Evolutionary conservation across 83 land plant species (phyloP), one percentile per base, ranked within the genome.

Genomic region (Picea mariana): DNA sequence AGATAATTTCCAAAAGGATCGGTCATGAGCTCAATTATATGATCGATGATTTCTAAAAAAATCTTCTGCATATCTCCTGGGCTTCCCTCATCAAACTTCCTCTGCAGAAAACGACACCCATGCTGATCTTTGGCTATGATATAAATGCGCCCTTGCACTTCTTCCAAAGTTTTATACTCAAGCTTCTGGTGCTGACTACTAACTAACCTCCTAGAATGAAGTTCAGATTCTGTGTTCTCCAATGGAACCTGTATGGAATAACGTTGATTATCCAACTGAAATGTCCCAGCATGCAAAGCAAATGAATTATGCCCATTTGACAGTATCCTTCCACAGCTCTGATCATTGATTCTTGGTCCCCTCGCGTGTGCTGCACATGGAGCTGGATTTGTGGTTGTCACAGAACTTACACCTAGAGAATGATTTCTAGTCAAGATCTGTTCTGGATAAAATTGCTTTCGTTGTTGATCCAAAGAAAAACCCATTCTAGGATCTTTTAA

Each of bases 1-100:
- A 92, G 88, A 82, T 92, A 92, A 79, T 92, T 92, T 23, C 94
- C 94, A 87, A 92, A 87, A n/a, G 88, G 88, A 79, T 92, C 90
- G 17, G 84, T 86, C 94, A 92, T 92, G 60, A 92, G 88, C 66
- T 90, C 88, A 67, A 87, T 83, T 85, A 92, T 79, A 60, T 90
- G 87, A 79, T 83, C 88, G 34, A 86, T 86, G 62, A 90, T 85
- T 78, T 89, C 94, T 21, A 75, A 11, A 83, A 92, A 90, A 42
- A 92, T 87, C 80, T 69, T 90, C 52, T 87, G 72, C 60, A 87
- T 61, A 81, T 89, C 92, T 59, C 84, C 88, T 44, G 42, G n/a
- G 67, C 66, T 83, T 13, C 90, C 89, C 66, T 89, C 90, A 7
- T 77, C 47, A 59, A 92, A 61, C 80, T 79, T 87, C 47, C 77